phyloP scores from a whole-genome alignment of 1,284 basidiomycete genomes.

The Tilletiaria anomala region DNA sequence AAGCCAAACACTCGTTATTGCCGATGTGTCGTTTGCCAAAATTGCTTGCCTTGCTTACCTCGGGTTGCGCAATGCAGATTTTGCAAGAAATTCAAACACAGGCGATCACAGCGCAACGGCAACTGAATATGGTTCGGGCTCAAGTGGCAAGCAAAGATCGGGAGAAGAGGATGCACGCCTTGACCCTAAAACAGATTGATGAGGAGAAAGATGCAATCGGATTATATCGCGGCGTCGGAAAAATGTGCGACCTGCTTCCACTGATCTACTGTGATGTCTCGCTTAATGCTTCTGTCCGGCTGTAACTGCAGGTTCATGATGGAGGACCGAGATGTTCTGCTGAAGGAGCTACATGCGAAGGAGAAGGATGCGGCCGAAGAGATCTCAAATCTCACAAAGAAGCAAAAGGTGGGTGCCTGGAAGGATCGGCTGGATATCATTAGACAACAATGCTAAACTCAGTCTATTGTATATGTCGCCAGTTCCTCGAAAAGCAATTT shows the following conservation, averaged over 20 bases:
- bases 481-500: conserved; percentile 8
- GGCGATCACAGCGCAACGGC: conserved; percentile 3
- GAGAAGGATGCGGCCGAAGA: conserved; percentile 1
- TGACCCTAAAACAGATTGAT: conserved; percentile 5
- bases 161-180: conserved; percentile 1
- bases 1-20: not conserved
- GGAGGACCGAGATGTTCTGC: not conserved
- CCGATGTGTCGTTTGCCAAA: not conserved
- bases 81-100: conserved; percentile 8
- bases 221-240: conserved; percentile 6
- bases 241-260: conserved; percentile 4
- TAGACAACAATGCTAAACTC: not conserved
- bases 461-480: too few species aligned
- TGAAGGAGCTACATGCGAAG: not conserved
- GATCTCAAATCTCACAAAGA: conserved; percentile 1
- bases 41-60: not conserved
- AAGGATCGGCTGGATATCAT: not conserved
- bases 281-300: not conserved
- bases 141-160: conserved; percentile 4
- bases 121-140: conserved; percentile 5
- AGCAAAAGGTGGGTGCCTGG: conserved; percentile 1
- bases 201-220: conserved; percentile 1
- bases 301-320: conserved; percentile 1
- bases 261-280: not conserved
- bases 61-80: conserved; percentile 1